Evolutionary conservation across 2,329 filamentous ascomycete genomes (phyloP).

Genomic region (Proliferodiscus dingleyae): DNA sequence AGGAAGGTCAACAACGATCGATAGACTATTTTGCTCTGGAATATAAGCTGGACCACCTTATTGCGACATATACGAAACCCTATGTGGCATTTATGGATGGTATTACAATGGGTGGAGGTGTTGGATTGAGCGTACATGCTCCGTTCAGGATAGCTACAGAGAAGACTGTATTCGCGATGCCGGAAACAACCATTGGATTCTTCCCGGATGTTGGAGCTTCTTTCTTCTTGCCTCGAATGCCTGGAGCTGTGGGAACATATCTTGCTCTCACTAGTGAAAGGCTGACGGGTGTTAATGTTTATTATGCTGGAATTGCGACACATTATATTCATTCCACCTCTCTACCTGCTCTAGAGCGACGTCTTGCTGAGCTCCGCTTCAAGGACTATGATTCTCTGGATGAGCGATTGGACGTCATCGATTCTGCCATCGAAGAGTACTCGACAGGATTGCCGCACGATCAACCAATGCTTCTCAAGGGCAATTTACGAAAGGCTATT

Average conservation of each 20-base stretch:
- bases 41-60: slow-evolving; percentile 93
- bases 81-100: slow-evolving; percentile 96
- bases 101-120: slow-evolving; percentile 96
- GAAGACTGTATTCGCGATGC: slow-evolving; percentile 94
- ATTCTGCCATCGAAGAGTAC: slow-evolving; percentile 88
- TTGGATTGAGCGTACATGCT: slow-evolving; percentile 89
- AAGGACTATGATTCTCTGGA: slow-evolving; percentile 63
- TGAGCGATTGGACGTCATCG: slow-evolving; percentile 66
- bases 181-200: slow-evolving; percentile 96
- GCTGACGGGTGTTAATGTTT: slow-evolving; percentile 76
- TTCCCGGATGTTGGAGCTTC: slow-evolving; percentile 97
- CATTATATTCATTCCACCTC: slow-evolving; percentile 93
- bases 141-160: slow-evolving; percentile 97
- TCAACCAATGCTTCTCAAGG: slow-evolving; percentile 62
- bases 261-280: slow-evolving; percentile 86
- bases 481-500: slow-evolving; percentile 70
- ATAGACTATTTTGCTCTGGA: slow-evolving; percentile 87
- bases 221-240: slow-evolving; percentile 89
- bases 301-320: slow-evolving; percentile 88
- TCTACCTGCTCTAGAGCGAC: slow-evolving; percentile 73
- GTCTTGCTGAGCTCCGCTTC: slow-evolving; percentile 86
- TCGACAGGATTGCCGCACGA: slow-evolving; percentile 76
- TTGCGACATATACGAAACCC: slow-evolving; percentile 89
- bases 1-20: slow-evolving; percentile 68
- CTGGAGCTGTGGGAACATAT: slow-evolving; percentile 84